phyloP scores from a whole-genome alignment of 192 early-diverging fungal species.

The Glomus cerebriforme region DNA sequence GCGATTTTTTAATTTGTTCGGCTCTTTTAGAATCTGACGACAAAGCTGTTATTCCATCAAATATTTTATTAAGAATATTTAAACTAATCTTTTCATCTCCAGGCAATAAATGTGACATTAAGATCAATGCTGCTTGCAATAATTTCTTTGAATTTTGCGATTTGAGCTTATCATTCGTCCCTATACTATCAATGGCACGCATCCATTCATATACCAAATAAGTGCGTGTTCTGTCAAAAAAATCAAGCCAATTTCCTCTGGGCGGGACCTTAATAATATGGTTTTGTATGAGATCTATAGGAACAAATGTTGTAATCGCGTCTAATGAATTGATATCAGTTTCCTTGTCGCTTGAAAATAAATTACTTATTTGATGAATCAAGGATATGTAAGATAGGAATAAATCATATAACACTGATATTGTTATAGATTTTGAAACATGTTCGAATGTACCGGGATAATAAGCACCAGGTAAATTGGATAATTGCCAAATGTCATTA shows the following conservation, averaged over 20 bases:
- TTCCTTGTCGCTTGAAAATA: background rate
- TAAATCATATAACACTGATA: conserved; percentile 12
- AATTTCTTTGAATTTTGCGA: background rate
- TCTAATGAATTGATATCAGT: background rate
- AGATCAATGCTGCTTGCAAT: background rate
- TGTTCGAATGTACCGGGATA: background rate
- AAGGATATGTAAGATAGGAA: conserved; percentile 2
- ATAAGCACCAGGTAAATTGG: conserved; percentile 31
- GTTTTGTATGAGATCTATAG: background rate
- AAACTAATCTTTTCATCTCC: conserved; percentile 27
- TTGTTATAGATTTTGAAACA: background rate
- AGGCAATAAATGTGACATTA: background rate
- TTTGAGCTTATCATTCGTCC: background rate
- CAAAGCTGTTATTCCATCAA: background rate
- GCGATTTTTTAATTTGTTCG: background rate
- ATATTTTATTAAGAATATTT: background rate
- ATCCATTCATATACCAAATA: conserved; percentile 31
- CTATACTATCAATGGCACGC: background rate
- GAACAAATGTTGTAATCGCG: background rate
- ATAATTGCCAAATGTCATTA: conserved; percentile 16
- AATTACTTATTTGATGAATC: background rate
- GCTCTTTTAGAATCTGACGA: background rate
- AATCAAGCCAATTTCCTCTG: conserved; percentile 22
- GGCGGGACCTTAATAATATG: background rate
- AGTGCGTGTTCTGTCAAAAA: conserved; percentile 5